Evolutionary conservation across 129 eudicot genomes (phyloP).

Genomic region (Solidago caesia): DNA sequence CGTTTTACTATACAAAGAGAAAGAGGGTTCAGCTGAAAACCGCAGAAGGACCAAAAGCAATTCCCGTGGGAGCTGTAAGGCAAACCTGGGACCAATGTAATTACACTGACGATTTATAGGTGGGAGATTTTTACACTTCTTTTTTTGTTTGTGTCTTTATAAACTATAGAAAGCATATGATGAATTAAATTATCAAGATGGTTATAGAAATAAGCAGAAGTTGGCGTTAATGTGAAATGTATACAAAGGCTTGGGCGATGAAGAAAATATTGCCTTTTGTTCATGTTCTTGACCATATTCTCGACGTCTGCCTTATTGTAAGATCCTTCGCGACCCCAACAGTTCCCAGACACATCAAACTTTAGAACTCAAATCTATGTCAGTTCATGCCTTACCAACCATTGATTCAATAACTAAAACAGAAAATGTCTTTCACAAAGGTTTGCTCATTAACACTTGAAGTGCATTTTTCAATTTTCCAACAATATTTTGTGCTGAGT

Average conservation of each 20-base stretch:
- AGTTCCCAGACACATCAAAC: neutral
- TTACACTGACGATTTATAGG: slow-evolving; percentile 35
- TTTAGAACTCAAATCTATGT: too few species aligned
- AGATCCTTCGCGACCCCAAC: too few species aligned
- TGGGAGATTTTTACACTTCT: slow-evolving; percentile 19
- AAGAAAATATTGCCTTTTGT: neutral
- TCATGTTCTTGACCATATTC: slow-evolving; percentile 8
- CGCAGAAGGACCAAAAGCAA: slow-evolving; percentile 26
- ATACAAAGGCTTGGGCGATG: slow-evolving; percentile 25
- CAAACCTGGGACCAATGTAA: slow-evolving; percentile 36
- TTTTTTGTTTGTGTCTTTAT: slow-evolving; percentile 20
- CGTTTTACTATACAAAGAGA: slow-evolving; percentile 29
- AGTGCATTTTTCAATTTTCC: too few species aligned
- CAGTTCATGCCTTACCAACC: too few species aligned
- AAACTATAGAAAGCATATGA: slow-evolving; percentile 24
- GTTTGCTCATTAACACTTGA: too few species aligned
- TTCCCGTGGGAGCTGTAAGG: slow-evolving; percentile 36
- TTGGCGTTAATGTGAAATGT: slow-evolving; percentile 17
- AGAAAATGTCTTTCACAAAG: too few species aligned
- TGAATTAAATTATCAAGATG: slow-evolving; percentile 23
- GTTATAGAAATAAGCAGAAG: slow-evolving; percentile 31
- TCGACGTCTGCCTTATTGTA: neutral
- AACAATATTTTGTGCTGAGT: too few species aligned
- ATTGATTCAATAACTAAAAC: too few species aligned
- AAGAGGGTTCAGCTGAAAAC: slow-evolving; percentile 26